Conservation (phyloP, 2,329 filamentous ascomycete species). For the Achaetomium macrosporum region DNA sequence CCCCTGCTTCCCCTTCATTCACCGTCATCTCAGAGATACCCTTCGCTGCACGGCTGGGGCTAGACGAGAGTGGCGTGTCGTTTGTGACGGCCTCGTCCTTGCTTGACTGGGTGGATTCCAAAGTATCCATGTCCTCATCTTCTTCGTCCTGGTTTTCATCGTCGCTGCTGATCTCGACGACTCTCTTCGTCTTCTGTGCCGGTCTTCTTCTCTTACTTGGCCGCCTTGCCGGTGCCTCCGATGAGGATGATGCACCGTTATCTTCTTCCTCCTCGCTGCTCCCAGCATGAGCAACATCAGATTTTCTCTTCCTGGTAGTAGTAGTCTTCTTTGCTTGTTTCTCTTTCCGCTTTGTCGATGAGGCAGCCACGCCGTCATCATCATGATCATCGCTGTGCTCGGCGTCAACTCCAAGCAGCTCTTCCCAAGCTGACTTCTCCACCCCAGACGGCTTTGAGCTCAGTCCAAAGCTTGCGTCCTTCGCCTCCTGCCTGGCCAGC, state of each 20-base stretch:
- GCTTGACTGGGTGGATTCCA: conserved; percentile 14
- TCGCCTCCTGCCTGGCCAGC: conserved; percentile 52
- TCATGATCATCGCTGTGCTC: conserved; percentile 14
- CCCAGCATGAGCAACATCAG: conserved; percentile 25
- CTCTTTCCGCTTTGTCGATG: conserved; percentile 10
- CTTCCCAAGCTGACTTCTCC: conserved; percentile 21
- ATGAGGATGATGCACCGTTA: conserved; percentile 12
- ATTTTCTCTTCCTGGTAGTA: conserved; percentile 26
- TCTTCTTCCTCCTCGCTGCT: conserved; percentile 27
- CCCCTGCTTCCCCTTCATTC: conserved; percentile 33
- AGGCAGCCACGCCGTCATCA: neutral
- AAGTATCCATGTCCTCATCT: conserved; percentile 24
- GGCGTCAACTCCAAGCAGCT: conserved; percentile 16
- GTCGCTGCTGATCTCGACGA: conserved; percentile 2
- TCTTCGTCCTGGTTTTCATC: conserved; percentile 25
- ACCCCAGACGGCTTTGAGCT: conserved; percentile 11
- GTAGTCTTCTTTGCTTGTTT: conserved; percentile 23
- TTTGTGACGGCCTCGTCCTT: conserved; percentile 26
- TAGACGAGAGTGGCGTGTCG: conserved; percentile 38
- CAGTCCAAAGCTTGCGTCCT: conserved; percentile 29
- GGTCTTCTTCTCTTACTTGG: conserved; percentile 11
- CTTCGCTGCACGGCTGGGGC: conserved; percentile 26
- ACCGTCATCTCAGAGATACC: conserved; percentile 30
- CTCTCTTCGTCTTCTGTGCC: conserved; percentile 1
- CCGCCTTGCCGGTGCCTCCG: neutral